A percentile compares a stretch with the other conserved stretches of the same genome.
phyloP scores from a whole-genome alignment of 2,329 filamentous ascomycete genomes.

The Calonectria pauciramosa region DNA sequence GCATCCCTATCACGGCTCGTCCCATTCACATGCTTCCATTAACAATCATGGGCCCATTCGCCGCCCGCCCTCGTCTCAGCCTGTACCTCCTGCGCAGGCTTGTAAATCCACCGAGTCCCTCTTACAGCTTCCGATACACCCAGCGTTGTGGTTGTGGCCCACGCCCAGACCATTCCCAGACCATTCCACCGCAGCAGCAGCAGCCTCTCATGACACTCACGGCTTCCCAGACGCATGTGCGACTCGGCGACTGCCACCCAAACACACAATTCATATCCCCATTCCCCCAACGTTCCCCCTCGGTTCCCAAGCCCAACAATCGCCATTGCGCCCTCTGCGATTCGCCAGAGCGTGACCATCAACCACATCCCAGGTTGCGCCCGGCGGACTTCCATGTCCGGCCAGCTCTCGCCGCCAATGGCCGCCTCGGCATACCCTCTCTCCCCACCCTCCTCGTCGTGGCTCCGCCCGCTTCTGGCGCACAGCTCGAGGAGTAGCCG shows the following conservation, averaged over 20 bases:
- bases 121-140: background rate
- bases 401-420: slow-evolving; percentile 36
- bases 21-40: slow-evolving; percentile 29
- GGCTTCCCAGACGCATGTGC: background rate
- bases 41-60: slow-evolving; percentile 20
- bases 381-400: slow-evolving; percentile 45
- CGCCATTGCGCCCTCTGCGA: slow-evolving; percentile 1
- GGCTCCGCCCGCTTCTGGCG: slow-evolving; percentile 28
- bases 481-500: slow-evolving; percentile 30
- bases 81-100: background rate
- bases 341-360: slow-evolving; percentile 1
- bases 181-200: background rate
- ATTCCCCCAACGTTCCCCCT: slow-evolving; percentile 3
- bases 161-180: background rate
- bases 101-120: background rate
- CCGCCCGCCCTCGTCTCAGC: slow-evolving; percentile 12
- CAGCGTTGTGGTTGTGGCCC: background rate
- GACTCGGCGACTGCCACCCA: slow-evolving; percentile 3
- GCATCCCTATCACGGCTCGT: slow-evolving; percentile 3
- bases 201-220: background rate
- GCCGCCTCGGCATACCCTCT: slow-evolving; percentile 16
- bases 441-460: slow-evolving; percentile 35
- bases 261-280: background rate
- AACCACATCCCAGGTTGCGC: slow-evolving; percentile 26
- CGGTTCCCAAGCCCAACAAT: slow-evolving; percentile 1